Evolutionary conservation across 2,329 filamentous ascomycete genomes (phyloP), one percentile per base, ranked within the genome.

Genomic region (Penicillium sp.): DNA sequence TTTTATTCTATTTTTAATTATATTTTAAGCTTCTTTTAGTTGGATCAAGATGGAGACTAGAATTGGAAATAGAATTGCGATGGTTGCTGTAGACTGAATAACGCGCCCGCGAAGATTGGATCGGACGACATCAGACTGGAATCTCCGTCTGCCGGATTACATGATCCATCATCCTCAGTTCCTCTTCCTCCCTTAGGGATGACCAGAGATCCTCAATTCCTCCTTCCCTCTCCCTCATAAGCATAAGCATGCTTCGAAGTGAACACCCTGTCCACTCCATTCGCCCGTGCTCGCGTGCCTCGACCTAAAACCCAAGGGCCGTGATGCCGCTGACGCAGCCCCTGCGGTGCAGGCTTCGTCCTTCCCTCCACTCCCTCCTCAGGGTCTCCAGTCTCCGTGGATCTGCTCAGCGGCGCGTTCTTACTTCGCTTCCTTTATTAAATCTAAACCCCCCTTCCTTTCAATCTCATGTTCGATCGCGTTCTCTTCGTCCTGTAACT

Each of bases 311-410:
- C 32, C n/a, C 15, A 43, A 26, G 41, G 39, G 55, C 56, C 56
- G 54, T 56, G 55, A 67, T 66, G 63, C 60, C 61, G 65, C 68
- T 71, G 67, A 71, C 68, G 66, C 68, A 70, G 60, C 67, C 67
- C 67, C 66, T 71, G 68, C 63, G 65, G 61, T 68, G 68, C 64
- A 70, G 68, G 67, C 67, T 61, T 65, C 66, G 68, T 66, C 60
- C 60, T 13, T 59, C 54, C 55, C 56, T 63, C 54, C 61, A 56
- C 60, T 56, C 52, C 33, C 46, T 48, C 18, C 43, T 47, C 29
- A 49, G 52, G 23, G 29, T 54, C 44, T 60, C 52, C 33, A 39
- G 34, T 54, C 41, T 57, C 36, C 41, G 34, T 40, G 36, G 49
- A 40, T 53, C 57, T 40, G 42, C 58, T n/a, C 60, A 57, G 21